These are phyloP conservation scores for Magnaporthiopsis rhizophila DNA, from an alignment of 2,329 filamentous ascomycete species.

Conservation along the genomic window DNA sequence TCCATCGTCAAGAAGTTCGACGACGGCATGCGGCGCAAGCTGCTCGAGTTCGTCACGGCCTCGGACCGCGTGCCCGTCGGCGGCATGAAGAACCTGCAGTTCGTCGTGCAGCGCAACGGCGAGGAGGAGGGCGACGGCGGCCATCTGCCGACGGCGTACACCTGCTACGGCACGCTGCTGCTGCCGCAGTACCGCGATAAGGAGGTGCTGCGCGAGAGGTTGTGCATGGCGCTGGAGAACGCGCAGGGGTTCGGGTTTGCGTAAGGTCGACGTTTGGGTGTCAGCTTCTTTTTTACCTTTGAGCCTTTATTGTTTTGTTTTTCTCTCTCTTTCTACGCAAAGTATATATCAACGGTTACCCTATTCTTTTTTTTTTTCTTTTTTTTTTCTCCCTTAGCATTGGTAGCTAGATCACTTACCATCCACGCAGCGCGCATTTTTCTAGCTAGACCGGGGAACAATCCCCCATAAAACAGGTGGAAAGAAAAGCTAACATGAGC, in stretches of 20 bases:
- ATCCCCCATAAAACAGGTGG: background rate
- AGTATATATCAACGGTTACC: background rate
- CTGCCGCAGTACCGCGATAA: slow-evolving; percentile 72
- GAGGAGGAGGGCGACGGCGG: slow-evolving; percentile 45
- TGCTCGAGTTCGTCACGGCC: slow-evolving; percentile 93
- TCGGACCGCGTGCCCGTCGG: slow-evolving; percentile 85
- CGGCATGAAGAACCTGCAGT: slow-evolving; percentile 73
- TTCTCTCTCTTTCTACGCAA: background rate
- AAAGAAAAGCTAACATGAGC: background rate
- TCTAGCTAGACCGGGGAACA: background rate
- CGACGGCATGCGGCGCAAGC: slow-evolving; percentile 60
- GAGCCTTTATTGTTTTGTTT: no score
- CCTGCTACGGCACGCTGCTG: slow-evolving; percentile 84
- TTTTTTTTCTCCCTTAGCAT: background rate
- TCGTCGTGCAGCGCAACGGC: slow-evolving; percentile 73
- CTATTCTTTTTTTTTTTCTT: no score
- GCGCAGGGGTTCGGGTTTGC: slow-evolving; percentile 83
- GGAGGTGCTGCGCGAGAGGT: slow-evolving; percentile 62
- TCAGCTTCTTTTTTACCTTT: background rate
- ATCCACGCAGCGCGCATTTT: background rate
- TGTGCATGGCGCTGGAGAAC: slow-evolving; percentile 83
- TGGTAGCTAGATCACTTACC: background rate
- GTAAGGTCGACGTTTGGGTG: slow-evolving; percentile 25
- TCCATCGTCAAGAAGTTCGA: slow-evolving; percentile 61
- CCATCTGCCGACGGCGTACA: slow-evolving; percentile 76